Percentiles rank a stretch among this genome's conserved stretches.
These are phyloP conservation scores for Rosa persica DNA, from an alignment of 306 rosid genomes.

Conservation along the genomic window DNA sequence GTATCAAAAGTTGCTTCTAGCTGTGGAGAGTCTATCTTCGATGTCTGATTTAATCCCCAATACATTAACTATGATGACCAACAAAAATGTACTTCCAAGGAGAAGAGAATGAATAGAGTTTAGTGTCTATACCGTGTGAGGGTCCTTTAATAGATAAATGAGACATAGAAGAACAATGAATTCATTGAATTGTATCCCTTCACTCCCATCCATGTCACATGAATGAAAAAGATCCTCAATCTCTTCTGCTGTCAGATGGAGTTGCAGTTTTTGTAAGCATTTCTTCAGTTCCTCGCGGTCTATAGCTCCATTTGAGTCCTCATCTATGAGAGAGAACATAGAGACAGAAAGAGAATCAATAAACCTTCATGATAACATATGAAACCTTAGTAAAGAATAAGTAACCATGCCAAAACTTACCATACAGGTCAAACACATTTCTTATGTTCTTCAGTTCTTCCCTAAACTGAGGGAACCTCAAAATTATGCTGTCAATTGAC, in stretches of 20 bases:
- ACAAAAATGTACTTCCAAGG: constrained; percentile 12
- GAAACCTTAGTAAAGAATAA: not conserved
- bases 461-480: constrained; percentile 72
- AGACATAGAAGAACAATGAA: constrained; percentile 90
- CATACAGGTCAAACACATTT: constrained; percentile 72
- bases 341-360: constrained; percentile 9
- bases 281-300: constrained; percentile 64
- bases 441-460: constrained; percentile 58
- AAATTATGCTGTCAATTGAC: constrained; percentile 66
- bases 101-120: constrained; percentile 16
- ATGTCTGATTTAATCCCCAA: constrained; percentile 44
- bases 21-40: constrained; percentile 54
- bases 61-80: constrained; percentile 1
- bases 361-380: constrained; percentile 10
- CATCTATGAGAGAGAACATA: constrained; percentile 49
- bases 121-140: constrained; percentile 41
- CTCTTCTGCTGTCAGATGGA: constrained; percentile 60
- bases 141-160: constrained; percentile 66
- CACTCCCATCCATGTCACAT: constrained; percentile 81
- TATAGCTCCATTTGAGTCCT: constrained; percentile 74
- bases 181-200: constrained; percentile 82
- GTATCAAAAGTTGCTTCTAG: constrained; percentile 67
- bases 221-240: constrained; percentile 68
- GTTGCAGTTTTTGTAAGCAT: constrained; percentile 61
- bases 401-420: constrained; percentile 43